phyloP scores from a whole-genome alignment of 768 basidiomycete species.

The Phanerochaete sordida region DNA sequence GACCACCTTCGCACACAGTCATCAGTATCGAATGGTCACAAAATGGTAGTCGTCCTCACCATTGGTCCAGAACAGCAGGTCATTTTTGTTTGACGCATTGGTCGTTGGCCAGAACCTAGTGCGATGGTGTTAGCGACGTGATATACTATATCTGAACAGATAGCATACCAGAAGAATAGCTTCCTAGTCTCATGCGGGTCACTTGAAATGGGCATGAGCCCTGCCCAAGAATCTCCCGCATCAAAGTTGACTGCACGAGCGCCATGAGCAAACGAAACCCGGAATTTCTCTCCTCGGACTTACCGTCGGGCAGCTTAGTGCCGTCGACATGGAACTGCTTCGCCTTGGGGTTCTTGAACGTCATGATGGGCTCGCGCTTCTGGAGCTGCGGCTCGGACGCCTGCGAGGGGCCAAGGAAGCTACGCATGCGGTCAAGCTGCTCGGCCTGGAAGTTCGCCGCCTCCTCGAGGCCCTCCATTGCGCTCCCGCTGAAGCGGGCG shows the following conservation, averaged over 20 bases:
- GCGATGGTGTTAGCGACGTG: neutral
- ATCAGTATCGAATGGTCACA: neutral
- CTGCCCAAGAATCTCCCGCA: slow-evolving; percentile 30
- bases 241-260: slow-evolving; percentile 30
- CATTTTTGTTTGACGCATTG: slow-evolving; percentile 25
- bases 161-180: slow-evolving; percentile 25
- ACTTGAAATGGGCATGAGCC: slow-evolving; percentile 28
- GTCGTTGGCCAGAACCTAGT: slow-evolving; percentile 32
- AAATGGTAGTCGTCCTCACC: slow-evolving; percentile 16
- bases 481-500: slow-evolving; percentile 16
- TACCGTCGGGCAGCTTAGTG: slow-evolving; percentile 29
- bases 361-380: slow-evolving; percentile 17
- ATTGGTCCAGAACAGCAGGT: slow-evolving; percentile 33
- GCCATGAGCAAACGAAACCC: neutral
- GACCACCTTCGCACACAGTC: slow-evolving; percentile 46
- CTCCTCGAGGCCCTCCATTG: slow-evolving; percentile 24
- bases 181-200: slow-evolving; percentile 43
- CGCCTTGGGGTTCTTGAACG: slow-evolving; percentile 22
- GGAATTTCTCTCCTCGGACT: neutral
- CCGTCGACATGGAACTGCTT: slow-evolving; percentile 33
- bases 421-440: slow-evolving; percentile 21
- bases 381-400: neutral
- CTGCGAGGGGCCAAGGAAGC: slow-evolving; percentile 22
- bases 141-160: neutral
- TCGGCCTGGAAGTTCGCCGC: slow-evolving; percentile 25